Conservation (phyloP, 805 yeast species). For the Kodamaea neixiangensis region DNA sequence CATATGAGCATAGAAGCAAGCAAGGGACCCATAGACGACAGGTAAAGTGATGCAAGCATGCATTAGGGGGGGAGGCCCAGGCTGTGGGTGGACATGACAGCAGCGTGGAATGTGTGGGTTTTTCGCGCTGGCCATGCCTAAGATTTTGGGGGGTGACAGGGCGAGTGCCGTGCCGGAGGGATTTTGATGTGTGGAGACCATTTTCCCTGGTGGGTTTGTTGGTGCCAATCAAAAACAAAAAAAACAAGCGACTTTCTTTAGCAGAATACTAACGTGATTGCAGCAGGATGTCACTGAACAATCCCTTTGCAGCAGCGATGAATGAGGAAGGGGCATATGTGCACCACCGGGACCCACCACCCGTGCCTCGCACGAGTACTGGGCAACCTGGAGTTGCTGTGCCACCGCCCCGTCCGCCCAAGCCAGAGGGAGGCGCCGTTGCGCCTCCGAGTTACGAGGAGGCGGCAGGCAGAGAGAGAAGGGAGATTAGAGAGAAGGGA, state of each 20-base stretch:
- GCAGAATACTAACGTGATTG: conserved; percentile 11
- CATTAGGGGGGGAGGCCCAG: no score
- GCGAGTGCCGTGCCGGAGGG: neutral
- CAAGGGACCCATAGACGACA: no score
- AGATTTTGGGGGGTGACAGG: neutral
- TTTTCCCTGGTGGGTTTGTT: neutral
- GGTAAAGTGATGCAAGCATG: no score
- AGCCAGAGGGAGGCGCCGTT: conserved; percentile 14
- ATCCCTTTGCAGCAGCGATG: conserved; percentile 55
- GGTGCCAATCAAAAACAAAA: neutral
- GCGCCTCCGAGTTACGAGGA: conserved; percentile 74
- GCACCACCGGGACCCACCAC: conserved; percentile 41
- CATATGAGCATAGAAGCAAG: no score
- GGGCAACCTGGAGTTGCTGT: neutral
- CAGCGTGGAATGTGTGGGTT: neutral
- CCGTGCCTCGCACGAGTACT: conserved; percentile 25
- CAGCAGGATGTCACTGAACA: conserved; percentile 44
- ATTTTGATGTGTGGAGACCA: neutral
- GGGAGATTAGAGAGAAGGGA: conserved; percentile 47
- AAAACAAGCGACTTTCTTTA: neutral
- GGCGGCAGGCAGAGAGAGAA: conserved; percentile 53
- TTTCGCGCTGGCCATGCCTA: neutral
- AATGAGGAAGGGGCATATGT: conserved; percentile 37
- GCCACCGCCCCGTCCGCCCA: conserved; percentile 21
- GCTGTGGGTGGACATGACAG: neutral